These are phyloP conservation scores for Gossypium laxum DNA, from an alignment of 441 rosid genomes.

Conservation along the genomic window DNA sequence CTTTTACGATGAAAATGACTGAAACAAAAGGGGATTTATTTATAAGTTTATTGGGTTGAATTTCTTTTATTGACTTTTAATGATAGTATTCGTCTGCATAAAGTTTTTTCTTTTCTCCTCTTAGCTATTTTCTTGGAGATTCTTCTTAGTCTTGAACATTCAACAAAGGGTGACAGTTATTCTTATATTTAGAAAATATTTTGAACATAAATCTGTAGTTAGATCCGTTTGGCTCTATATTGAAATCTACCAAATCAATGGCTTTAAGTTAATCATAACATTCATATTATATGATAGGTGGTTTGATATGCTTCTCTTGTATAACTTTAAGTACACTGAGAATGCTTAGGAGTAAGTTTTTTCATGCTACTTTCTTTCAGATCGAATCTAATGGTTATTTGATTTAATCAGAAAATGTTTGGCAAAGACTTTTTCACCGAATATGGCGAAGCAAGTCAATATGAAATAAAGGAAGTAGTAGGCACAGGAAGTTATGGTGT, in stretches of 20 bases:
- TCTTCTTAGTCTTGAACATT: background rate
- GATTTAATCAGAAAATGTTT: constrained; percentile 32
- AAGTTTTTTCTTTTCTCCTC: background rate
- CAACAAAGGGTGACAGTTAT: background rate
- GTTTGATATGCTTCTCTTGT: background rate
- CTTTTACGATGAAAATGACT: background rate
- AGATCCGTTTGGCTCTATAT: background rate
- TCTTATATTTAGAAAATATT: background rate
- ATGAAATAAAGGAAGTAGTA: constrained; percentile 78
- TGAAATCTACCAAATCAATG: background rate
- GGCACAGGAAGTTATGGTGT: constrained; percentile 98
- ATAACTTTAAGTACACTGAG: background rate
- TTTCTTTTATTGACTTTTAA: background rate
- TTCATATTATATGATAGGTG: background rate
- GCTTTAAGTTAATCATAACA: background rate
- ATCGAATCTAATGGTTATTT: constrained; percentile 3
- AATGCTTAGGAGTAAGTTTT: background rate
- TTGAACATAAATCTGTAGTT: too few relatives aligned
- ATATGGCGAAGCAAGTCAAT: constrained; percentile 91
- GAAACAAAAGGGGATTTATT: background rate
- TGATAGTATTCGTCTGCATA: background rate
- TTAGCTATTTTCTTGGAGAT: background rate
- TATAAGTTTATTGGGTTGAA: background rate
- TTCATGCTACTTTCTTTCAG: background rate
- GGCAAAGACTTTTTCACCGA: constrained; percentile 87